Base-by-base conservation (phyloP, 2,329 filamentous ascomycete species). In the Neurospora sp. region DNA sequence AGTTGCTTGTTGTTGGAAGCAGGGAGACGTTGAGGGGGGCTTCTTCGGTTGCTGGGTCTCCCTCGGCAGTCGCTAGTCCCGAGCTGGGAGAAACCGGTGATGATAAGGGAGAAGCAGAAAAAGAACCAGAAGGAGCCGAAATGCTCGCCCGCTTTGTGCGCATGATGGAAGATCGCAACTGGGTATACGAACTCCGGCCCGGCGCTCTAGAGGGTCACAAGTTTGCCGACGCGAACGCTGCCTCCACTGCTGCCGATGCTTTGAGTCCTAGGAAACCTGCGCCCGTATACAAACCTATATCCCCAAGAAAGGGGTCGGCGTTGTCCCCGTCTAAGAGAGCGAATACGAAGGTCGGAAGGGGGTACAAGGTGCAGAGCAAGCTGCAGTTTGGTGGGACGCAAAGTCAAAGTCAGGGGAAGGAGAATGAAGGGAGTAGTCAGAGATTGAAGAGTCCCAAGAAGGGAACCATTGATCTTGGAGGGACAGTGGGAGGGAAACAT, bases 1-100 rank as follows among this genome's bases (percentile, higher is more conserved):
- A 99, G 82, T 82, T 99, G 41, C 84, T 99, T 1, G 91, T 99
- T 12, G 80, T 99, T 0, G 96, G 96, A 10, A 96, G 92, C 79
- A 87, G 88, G 77, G 85, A 84, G 69, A 99, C 96, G 0, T 82
- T 99, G 3, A 52, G 75, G 11, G 76, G 77, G 5, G 72, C 28
- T 3, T n/a, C 23, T 81, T 82, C 15, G 77, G 77, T 0, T 28
- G 80, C 80, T 11, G 84, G 84, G 40, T 84, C 91, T 73, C 52
- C 46, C 4, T 6, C 52, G 10, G 52, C 6, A 17, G 5, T 36
- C 6, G 52, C 12, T 62, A 62, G 52, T 36, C 52, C 28, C 28
- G 28, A 36, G 23, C 15, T 62, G 23, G 28, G 52, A 17, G 28
- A 62, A 8, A 17, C 52, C 8, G 15, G 15, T 33, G 28, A 2